Conservation (phyloP, 495 filamentous ascomycete species). For the Chlorociboria aeruginascens region DNA sequence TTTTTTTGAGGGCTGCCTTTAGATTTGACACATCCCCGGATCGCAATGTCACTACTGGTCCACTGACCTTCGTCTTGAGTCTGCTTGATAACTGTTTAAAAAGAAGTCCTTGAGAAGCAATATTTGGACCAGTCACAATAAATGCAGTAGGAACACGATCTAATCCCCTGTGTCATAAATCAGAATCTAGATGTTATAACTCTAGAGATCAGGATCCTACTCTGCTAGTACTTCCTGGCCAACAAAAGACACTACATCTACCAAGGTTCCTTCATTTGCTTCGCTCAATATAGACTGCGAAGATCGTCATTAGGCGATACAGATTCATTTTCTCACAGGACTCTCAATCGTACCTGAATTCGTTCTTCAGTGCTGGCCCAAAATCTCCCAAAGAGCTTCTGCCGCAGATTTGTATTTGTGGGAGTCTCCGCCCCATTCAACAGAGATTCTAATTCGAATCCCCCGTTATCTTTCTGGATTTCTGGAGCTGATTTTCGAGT, state of each 20-base stretch:
- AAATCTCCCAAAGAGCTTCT: slow-evolving; percentile 46
- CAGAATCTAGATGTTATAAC: neutral
- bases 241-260: slow-evolving; percentile 56
- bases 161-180: slow-evolving; percentile 30
- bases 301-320: neutral
- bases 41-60: slow-evolving; percentile 54
- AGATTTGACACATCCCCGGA: slow-evolving; percentile 73
- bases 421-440: slow-evolving; percentile 48
- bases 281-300: slow-evolving; percentile 46
- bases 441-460: slow-evolving; percentile 41
- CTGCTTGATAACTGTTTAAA: slow-evolving; percentile 54
- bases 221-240: neutral
- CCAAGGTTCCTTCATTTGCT: slow-evolving; percentile 46
- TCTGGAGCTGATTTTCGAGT: slow-evolving; percentile 16
- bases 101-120: slow-evolving; percentile 62
- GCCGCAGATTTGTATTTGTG: slow-evolving; percentile 39
- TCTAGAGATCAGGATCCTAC: slow-evolving; percentile 10
- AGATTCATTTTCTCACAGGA: neutral
- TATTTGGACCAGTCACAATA: slow-evolving; percentile 77
- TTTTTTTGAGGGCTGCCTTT: slow-evolving; percentile 69
- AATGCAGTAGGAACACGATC: slow-evolving; percentile 58
- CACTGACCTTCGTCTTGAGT: slow-evolving; percentile 34
- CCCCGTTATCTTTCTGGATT: slow-evolving; percentile 10
- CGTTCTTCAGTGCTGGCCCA: slow-evolving; percentile 58
- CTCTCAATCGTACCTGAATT: slow-evolving; percentile 44